phyloP scores from a whole-genome alignment of 139 green algal genomes.

The Closterium sp. region DNA sequence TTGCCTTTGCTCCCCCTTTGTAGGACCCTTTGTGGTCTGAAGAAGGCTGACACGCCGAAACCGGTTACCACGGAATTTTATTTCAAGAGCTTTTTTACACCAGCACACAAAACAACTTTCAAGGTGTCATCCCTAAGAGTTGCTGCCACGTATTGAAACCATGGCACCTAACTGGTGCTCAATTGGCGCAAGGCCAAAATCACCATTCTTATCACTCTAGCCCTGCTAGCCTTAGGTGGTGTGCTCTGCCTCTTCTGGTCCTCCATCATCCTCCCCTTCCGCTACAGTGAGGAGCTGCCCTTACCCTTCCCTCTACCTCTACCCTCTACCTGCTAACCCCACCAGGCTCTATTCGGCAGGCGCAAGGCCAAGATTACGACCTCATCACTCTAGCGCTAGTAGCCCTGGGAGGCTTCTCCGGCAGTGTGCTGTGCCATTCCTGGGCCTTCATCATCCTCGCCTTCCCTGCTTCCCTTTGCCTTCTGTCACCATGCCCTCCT shows the following conservation, averaged over 20 bases:
- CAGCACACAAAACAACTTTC: too few relatives aligned
- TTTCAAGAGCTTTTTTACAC: too few relatives aligned
- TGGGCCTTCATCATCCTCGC: slow-evolving; percentile 35
- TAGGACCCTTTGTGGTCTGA: slow-evolving; percentile 31
- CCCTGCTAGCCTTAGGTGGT: slow-evolving; percentile 18
- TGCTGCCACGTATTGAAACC: too few relatives aligned
- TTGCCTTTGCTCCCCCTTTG: neutral
- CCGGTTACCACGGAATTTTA: too few relatives aligned
- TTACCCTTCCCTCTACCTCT: too few relatives aligned
- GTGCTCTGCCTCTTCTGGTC: slow-evolving; percentile 40
- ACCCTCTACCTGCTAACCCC: too few relatives aligned
- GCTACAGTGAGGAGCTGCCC: too few relatives aligned
- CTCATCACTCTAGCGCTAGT: neutral
- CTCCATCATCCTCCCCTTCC: slow-evolving; percentile 2
- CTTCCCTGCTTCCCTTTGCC: neutral
- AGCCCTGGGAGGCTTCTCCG: slow-evolving; percentile 8
- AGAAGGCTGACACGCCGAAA: too few relatives aligned
- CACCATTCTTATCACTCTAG: neutral
- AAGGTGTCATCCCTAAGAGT: too few relatives aligned
- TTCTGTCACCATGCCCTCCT: neutral
- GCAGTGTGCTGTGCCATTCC: slow-evolving; percentile 35
- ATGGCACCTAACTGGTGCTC: too few relatives aligned
- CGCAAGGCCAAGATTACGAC: slow-evolving; percentile 1
- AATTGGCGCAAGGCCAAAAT: slow-evolving; percentile 5
- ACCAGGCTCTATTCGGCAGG: slow-evolving; percentile 33